These are phyloP conservation scores for Tolypocladium sp. DNA, from an alignment of 2,329 filamentous ascomycete species.

Conservation along the genomic window DNA sequence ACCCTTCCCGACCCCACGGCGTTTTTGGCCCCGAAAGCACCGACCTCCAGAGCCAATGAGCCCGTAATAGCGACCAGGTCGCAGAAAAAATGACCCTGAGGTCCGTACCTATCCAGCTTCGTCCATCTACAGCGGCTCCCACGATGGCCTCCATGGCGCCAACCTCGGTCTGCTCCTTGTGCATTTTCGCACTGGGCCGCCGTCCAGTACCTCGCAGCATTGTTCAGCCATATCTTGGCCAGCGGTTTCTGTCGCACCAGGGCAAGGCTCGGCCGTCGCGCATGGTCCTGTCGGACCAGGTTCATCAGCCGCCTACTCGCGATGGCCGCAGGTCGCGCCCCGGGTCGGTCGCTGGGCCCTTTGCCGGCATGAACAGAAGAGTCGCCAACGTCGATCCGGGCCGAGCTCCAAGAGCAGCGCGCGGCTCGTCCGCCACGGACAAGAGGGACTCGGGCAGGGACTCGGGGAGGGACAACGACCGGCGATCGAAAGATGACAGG, in stretches of 20 bases:
- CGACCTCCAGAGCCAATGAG: not conserved
- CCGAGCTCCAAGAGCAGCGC: constrained; percentile 10
- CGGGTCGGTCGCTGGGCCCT: constrained; percentile 36
- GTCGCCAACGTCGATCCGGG: constrained; percentile 29
- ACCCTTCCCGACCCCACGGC: not conserved
- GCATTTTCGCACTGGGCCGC: constrained; percentile 6
- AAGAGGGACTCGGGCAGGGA: constrained; percentile 2
- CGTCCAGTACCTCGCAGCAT: constrained; percentile 6
- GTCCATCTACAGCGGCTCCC: not conserved
- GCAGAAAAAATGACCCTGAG: not conserved
- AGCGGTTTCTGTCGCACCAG: constrained; percentile 26
- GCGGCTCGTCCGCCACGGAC: not conserved
- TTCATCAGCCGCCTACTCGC: constrained; percentile 29
- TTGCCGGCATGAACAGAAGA: constrained; percentile 47
- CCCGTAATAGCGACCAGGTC: not conserved
- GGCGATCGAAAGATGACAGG: constrained; percentile 27
- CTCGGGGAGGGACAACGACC: constrained; percentile 21
- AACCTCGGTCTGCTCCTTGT: constrained; percentile 9
- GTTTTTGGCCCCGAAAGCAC: not conserved
- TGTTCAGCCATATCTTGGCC: constrained; percentile 22
- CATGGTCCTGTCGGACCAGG: constrained; percentile 49
- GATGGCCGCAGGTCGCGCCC: constrained; percentile 26
- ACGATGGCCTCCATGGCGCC: constrained; percentile 7
- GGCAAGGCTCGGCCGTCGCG: constrained; percentile 37
- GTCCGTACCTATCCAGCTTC: not conserved